These are phyloP conservation scores for Cercospora sesami DNA, from an alignment of 2,329 filamentous ascomycete genomes.

Conservation along the genomic window DNA sequence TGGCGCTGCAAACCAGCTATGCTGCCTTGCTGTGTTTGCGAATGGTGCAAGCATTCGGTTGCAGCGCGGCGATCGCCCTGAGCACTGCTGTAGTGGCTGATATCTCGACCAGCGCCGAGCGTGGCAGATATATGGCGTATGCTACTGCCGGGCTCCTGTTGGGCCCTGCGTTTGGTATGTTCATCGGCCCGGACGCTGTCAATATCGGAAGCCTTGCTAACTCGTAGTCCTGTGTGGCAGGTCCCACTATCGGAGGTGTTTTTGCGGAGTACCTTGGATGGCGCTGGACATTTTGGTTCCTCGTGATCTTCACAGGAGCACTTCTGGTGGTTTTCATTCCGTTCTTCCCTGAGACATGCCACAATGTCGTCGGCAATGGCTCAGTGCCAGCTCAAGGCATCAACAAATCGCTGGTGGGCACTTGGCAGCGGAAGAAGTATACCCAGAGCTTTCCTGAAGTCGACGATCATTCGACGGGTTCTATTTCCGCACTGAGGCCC, in stretches of 20 bases:
- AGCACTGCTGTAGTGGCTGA: slow-evolving; percentile 41
- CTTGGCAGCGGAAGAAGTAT: slow-evolving; percentile 28
- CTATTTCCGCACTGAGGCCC: background rate
- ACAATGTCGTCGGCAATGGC: slow-evolving; percentile 46
- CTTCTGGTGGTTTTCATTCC: slow-evolving; percentile 35
- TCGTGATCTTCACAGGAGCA: slow-evolving; percentile 42
- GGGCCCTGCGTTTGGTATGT: slow-evolving; percentile 25
- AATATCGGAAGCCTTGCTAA: background rate
- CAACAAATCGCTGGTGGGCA: slow-evolving; percentile 34
- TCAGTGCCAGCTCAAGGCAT: slow-evolving; percentile 32
- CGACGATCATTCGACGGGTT: slow-evolving; percentile 15
- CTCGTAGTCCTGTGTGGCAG: background rate
- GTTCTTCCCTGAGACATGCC: slow-evolving; percentile 43
- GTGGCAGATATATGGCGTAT: slow-evolving; percentile 45
- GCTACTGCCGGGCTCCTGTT: slow-evolving; percentile 28
- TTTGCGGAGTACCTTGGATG: slow-evolving; percentile 40
- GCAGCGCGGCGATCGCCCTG: slow-evolving; percentile 43
- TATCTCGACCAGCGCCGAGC: slow-evolving; percentile 39
- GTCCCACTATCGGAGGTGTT: slow-evolving; percentile 35
- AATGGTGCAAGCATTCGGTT: slow-evolving; percentile 46
- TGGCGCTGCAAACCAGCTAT: slow-evolving; percentile 32
- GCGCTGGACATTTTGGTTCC: slow-evolving; percentile 48
- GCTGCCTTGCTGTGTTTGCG: slow-evolving; percentile 33
- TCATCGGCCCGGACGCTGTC: background rate
- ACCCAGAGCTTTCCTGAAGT: slow-evolving; percentile 9